phyloP scores from a whole-genome alignment of 345 rosid genomes.

The Diplotaxis tenuifolia region DNA sequence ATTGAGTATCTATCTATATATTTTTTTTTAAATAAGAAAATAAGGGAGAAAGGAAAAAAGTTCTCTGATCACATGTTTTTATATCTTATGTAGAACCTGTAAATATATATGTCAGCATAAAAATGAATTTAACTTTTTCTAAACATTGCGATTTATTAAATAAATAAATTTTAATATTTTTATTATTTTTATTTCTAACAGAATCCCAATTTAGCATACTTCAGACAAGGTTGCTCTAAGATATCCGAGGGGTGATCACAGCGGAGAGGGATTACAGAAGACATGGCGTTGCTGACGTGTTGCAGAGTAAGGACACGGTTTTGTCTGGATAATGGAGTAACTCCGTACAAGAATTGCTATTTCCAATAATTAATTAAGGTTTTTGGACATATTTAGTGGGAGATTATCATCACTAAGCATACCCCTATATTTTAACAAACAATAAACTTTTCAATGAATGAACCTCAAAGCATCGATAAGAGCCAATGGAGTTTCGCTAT shows the following conservation, averaged over 20 bases:
- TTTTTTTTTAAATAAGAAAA: too few species aligned
- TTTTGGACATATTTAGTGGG: constrained; percentile 30
- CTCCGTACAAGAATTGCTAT: constrained; percentile 28
- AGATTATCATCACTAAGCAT: constrained; percentile 32
- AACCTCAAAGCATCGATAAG: constrained; percentile 25
- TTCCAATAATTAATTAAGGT: constrained; percentile 19
- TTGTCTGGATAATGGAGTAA: constrained; percentile 30
- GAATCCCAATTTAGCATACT: too few species aligned
- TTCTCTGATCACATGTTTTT: too few species aligned
- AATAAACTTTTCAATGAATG: constrained; percentile 21
- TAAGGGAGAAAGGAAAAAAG: too few species aligned
- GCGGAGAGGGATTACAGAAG: constrained; percentile 1
- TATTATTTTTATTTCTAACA: too few species aligned
- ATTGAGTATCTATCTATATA: too few species aligned
- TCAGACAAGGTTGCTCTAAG: too few species aligned
- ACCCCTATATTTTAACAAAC: constrained; percentile 21
- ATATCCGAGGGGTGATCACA: background rate
- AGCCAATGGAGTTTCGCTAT: constrained; percentile 46
- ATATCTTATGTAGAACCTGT: too few species aligned
- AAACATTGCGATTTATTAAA: too few species aligned
- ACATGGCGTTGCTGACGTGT: constrained; percentile 26
- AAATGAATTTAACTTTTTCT: too few species aligned
- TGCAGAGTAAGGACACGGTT: constrained; percentile 20
- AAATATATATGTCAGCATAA: too few species aligned
- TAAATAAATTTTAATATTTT: too few species aligned